Evolutionary conservation across 768 basidiomycete genomes (phyloP).

Genomic region (Obba rivulosa): DNA sequence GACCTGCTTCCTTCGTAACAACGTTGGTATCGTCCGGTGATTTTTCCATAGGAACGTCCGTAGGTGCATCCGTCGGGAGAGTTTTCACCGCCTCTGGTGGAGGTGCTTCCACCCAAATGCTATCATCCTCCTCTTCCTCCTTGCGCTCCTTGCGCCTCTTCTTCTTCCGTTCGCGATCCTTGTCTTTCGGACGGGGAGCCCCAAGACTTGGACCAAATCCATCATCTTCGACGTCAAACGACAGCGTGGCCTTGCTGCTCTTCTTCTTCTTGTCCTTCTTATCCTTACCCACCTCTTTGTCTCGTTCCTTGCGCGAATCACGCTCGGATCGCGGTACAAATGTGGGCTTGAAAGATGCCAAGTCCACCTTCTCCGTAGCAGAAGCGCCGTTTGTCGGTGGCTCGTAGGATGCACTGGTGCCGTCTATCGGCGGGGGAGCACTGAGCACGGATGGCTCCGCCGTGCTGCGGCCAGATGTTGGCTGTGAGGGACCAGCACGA

Average conservation of each 20-base stretch:
- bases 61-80: conserved; percentile 22
- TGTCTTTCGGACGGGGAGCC: conserved; percentile 26
- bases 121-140: conserved; percentile 38
- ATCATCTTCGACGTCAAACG: conserved; percentile 74
- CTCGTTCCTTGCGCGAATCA: conserved; percentile 34
- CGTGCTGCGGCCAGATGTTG: not conserved
- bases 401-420: not conserved
- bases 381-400: conserved; percentile 1
- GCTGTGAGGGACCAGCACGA: not conserved
- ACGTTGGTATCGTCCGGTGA: not conserved
- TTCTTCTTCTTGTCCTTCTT: conserved; percentile 48
- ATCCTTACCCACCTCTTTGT: conserved; percentile 36
- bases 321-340: conserved; percentile 64
- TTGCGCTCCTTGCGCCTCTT: conserved; percentile 37
- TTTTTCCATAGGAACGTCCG: not conserved
- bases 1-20: not conserved
- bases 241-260: conserved; percentile 47
- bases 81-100: conserved; percentile 43
- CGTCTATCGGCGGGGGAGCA: not conserved
- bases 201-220: conserved; percentile 18
- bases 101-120: conserved; percentile 69
- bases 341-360: conserved; percentile 80
- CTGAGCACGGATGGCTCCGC: not conserved
- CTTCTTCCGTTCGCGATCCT: conserved; percentile 22
- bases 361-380: conserved; percentile 36